These are phyloP conservation scores for Ceratocystis variospora DNA, from an alignment of 2,329 filamentous ascomycete genomes.

Conservation along the genomic window DNA sequence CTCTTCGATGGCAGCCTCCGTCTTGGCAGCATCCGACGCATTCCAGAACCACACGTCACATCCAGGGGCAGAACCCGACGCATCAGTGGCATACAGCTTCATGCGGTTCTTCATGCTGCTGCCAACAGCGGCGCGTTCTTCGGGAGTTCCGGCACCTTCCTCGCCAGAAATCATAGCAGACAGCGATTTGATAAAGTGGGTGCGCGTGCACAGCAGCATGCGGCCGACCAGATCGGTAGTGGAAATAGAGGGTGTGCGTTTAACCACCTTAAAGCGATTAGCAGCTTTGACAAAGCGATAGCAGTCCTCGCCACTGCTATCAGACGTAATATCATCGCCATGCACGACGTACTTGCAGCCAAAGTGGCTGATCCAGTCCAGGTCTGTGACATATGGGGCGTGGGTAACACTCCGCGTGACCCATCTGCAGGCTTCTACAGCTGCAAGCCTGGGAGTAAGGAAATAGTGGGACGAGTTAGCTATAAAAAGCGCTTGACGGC, in stretches of 20 bases:
- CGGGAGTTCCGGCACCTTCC: slow-evolving; percentile 56
- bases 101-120: slow-evolving; percentile 63
- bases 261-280: slow-evolving; percentile 88
- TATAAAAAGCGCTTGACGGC: neutral
- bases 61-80: slow-evolving; percentile 63
- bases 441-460: slow-evolving; percentile 49
- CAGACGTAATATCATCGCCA: slow-evolving; percentile 93
- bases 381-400: slow-evolving; percentile 86
- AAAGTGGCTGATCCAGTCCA: slow-evolving; percentile 90
- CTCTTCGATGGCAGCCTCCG: slow-evolving; percentile 36
- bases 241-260: slow-evolving; percentile 88
- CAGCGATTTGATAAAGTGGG: slow-evolving; percentile 79
- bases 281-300: slow-evolving; percentile 96
- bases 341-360: slow-evolving; percentile 93
- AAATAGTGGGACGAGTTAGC: slow-evolving; percentile 15
- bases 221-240: slow-evolving; percentile 96
- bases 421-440: slow-evolving; percentile 92
- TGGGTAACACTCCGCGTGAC: slow-evolving; percentile 68
- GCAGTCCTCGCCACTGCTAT: slow-evolving; percentile 85
- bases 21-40: slow-evolving; percentile 37
- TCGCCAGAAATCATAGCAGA: slow-evolving; percentile 52
- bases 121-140: slow-evolving; percentile 51
- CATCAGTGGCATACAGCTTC: slow-evolving; percentile 73
- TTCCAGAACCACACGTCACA: slow-evolving; percentile 79
- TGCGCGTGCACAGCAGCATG: slow-evolving; percentile 92